Conservation (phyloP, 2,329 filamentous ascomycete genomes). For the Coleophoma cylindrospora region DNA sequence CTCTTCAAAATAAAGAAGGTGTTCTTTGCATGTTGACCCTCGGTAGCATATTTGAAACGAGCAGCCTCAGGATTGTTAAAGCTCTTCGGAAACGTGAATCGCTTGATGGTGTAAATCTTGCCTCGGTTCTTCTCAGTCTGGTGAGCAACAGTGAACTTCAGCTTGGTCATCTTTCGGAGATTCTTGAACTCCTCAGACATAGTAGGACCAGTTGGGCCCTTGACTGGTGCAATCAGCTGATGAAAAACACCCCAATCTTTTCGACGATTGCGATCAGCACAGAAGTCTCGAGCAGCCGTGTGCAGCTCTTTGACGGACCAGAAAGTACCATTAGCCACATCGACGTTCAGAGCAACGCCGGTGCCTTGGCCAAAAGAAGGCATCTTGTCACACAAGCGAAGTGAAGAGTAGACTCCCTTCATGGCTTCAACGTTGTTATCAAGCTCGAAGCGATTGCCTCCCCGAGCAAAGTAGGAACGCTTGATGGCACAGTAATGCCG, state of each 20-base stretch:
- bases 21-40: conserved; percentile 44
- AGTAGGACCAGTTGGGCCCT: conserved; percentile 5
- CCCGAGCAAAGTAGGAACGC: conserved; percentile 67
- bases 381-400: conserved; percentile 64
- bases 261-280: conserved; percentile 16
- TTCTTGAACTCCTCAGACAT: conserved; percentile 47
- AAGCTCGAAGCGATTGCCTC: conserved; percentile 37
- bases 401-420: conserved; percentile 85
- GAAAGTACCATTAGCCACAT: conserved; percentile 89
- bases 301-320: conserved; percentile 49
- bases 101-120: conserved; percentile 47
- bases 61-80: not conserved
- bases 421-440: conserved; percentile 67
- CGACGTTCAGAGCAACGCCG: conserved; percentile 77
- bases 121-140: conserved; percentile 39
- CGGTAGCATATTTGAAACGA: conserved; percentile 29
- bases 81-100: conserved; percentile 37
- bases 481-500: conserved; percentile 66
- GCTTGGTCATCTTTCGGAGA: conserved; percentile 46
- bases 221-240: conserved; percentile 14
- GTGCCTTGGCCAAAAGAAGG: conserved; percentile 31
- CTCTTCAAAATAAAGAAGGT: conserved; percentile 50
- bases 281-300: conserved; percentile 26
- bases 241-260: conserved; percentile 17
- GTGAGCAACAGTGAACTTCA: conserved; percentile 53